Base-by-base conservation (phyloP, 306 rosid species). In the Vigna angularis region DNA sequence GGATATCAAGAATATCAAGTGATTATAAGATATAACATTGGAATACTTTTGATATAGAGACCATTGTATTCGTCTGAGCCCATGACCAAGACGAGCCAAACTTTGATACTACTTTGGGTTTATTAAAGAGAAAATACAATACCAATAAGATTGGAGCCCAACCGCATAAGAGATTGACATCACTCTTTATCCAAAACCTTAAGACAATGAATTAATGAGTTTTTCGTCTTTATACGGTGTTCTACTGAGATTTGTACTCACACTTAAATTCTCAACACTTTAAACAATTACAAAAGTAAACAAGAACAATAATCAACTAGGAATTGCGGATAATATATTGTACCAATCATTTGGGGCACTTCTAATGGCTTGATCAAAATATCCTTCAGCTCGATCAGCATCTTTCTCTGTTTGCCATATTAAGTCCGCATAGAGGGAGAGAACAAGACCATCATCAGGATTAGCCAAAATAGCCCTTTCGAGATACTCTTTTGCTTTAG, bases 331-430 rank as follows among this genome's bases (percentile, higher is more conserved):
- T 55, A 4, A 70, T 38, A 44, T 56, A 15, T 70, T 83, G 72
- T 64, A 93, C 96, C 97, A 82, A 80, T 94, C 90, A 52, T 88
- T 80, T 1, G 96, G 96, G 42, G 91, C 72, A 71, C 75, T 76
- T 84, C 87, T 64, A 74, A 90, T 84, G 66, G 98, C 97, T 89
- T 82, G 94, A 78, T 89, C 79, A 83, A 84, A 89, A 82, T 94
- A 94, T 45, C 34, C 67, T 85, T 86, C 91, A 69, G 96, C 96
- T 77, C 91, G 86, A 75, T 72, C 56, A 71, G 81, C 87, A 83
- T 90, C 83, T 82, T 84, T 90, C n/a, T 90, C 63, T 17, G 83
- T 73, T 55, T 76, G 83, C 98, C 97, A 94, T 75, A 90, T 88
- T 40, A 94, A 71, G 70, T 89, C 90, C 7, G 89, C 97, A 76